Evolutionary conservation across 768 basidiomycete species (phyloP).

Genomic region (Tylopilus vinaceipallidus): DNA sequence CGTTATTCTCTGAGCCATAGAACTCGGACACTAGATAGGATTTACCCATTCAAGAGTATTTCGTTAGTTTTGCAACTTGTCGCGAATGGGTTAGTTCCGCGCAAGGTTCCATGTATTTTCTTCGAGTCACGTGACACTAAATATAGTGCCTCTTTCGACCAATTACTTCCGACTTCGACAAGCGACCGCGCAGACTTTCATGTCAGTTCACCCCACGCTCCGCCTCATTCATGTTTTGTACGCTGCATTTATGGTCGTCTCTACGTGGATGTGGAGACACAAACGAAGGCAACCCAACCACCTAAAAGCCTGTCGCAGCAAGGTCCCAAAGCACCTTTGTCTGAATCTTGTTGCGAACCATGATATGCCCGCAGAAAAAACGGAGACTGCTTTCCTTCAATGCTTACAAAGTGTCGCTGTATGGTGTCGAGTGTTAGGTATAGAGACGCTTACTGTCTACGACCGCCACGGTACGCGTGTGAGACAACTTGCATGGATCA

Average conservation of each 20-base stretch:
- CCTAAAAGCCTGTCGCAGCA: constrained; percentile 50
- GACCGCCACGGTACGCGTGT: constrained; percentile 61
- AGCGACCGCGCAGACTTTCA: too few relatives aligned
- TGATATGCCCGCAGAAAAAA: constrained; percentile 32
- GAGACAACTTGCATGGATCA: background rate
- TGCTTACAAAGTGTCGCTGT: constrained; percentile 50
- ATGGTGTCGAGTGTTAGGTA: constrained; percentile 66
- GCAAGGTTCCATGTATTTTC: constrained; percentile 17
- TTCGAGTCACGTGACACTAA: constrained; percentile 24
- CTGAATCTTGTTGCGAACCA: constrained; percentile 55
- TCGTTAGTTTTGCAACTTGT: background rate
- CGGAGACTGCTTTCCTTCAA: constrained; percentile 46
- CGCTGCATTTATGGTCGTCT: constrained; percentile 40
- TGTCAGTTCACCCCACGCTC: constrained; percentile 49
- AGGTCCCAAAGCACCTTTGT: constrained; percentile 65
- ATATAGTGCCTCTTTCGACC: constrained; percentile 11
- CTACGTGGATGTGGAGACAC: constrained; percentile 40
- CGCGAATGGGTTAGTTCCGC: background rate
- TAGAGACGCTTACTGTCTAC: constrained; percentile 66
- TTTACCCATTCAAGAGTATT: constrained; percentile 1
- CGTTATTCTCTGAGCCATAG: constrained; percentile 26
- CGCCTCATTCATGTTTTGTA: constrained; percentile 59
- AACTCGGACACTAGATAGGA: background rate
- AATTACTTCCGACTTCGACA: too few relatives aligned
- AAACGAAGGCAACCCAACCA: constrained; percentile 42